These are phyloP conservation scores for Gossypium australe DNA, from an alignment of 345 rosid species.

Conservation along the genomic window DNA sequence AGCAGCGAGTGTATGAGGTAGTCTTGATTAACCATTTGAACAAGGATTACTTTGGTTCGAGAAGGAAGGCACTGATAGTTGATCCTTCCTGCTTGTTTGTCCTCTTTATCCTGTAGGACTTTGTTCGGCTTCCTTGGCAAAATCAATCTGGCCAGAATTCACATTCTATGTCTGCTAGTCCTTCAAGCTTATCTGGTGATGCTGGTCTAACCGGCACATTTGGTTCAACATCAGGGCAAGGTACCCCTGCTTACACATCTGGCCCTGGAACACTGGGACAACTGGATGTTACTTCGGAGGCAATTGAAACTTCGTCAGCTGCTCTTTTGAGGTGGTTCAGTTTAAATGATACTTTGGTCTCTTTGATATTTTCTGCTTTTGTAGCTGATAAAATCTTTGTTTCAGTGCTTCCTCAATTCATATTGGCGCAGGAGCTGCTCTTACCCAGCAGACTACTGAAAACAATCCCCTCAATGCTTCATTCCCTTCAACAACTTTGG, in stretches of 20 bases:
- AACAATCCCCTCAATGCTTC: constrained; percentile 36
- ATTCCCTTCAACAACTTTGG: constrained; percentile 39
- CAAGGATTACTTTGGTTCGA: constrained; percentile 8
- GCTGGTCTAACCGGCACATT: constrained; percentile 39
- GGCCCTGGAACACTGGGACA: constrained; percentile 42
- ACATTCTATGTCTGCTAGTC: constrained; percentile 45
- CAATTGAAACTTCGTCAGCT: constrained; percentile 49
- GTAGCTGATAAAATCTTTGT: constrained; percentile 14
- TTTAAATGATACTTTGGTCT: neutral
- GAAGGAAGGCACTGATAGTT: constrained; percentile 9
- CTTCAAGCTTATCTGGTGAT: constrained; percentile 51
- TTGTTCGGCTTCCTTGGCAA: constrained; percentile 96
- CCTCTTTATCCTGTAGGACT: constrained; percentile 49
- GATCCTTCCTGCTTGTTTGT: neutral
- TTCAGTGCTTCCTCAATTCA: constrained; percentile 52
- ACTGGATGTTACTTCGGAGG: constrained; percentile 55
- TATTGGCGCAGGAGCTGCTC: constrained; percentile 45
- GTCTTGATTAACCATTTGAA: constrained; percentile 9
- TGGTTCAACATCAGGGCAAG: constrained; percentile 52
- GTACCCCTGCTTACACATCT: constrained; percentile 45
- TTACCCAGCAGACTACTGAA: constrained; percentile 40
- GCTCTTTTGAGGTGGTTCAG: constrained; percentile 47
- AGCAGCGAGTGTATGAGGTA: constrained; percentile 98
- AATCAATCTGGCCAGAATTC: constrained; percentile 71
- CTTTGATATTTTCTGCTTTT: neutral